Percentiles rank a stretch among this genome's conserved stretches.
These are phyloP conservation scores for Zychaea mexicana DNA, from an alignment of 371 early-diverging fungal genomes.

Conservation along the genomic window DNA sequence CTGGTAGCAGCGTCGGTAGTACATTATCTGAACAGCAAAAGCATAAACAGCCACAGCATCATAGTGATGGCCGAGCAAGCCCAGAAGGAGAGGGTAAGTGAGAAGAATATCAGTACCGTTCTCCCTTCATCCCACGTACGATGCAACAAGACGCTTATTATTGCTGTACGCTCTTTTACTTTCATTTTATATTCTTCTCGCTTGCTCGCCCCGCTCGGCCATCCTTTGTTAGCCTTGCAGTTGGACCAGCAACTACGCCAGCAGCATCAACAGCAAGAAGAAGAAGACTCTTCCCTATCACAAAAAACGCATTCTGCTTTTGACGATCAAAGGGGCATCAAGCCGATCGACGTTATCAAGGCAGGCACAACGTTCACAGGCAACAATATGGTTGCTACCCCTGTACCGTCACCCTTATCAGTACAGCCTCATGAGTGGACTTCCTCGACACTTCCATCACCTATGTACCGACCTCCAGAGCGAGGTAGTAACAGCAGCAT, in stretches of 20 bases:
- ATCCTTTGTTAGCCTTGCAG: neutral
- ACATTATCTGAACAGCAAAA: neutral
- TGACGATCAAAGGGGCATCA: slow-evolving; percentile 20
- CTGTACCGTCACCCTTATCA: slow-evolving; percentile 4
- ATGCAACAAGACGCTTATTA: neutral
- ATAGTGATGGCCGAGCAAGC: slow-evolving; percentile 3
- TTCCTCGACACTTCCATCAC: neutral
- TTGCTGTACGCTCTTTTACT: neutral
- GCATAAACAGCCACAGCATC: neutral
- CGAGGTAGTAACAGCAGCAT: neutral
- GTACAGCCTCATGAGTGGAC: slow-evolving; percentile 7
- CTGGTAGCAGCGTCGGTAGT: neutral
- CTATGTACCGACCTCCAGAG: neutral
- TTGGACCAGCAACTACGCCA: neutral
- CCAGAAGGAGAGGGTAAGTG: neutral
- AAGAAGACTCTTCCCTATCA: neutral
- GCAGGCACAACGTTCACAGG: slow-evolving; percentile 4
- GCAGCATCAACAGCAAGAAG: neutral
- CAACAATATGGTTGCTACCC: neutral
- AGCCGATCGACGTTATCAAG: slow-evolving; percentile 34
- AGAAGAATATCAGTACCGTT: neutral
- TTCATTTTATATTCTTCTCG: neutral
- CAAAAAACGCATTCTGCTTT: neutral
- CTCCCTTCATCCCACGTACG: neutral
- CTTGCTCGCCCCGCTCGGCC: neutral